Evolutionary conservation across 352 stramenopile genomes (phyloP), one percentile per base, ranked within the genome.

Genomic region (Phytophthora idaei): DNA sequence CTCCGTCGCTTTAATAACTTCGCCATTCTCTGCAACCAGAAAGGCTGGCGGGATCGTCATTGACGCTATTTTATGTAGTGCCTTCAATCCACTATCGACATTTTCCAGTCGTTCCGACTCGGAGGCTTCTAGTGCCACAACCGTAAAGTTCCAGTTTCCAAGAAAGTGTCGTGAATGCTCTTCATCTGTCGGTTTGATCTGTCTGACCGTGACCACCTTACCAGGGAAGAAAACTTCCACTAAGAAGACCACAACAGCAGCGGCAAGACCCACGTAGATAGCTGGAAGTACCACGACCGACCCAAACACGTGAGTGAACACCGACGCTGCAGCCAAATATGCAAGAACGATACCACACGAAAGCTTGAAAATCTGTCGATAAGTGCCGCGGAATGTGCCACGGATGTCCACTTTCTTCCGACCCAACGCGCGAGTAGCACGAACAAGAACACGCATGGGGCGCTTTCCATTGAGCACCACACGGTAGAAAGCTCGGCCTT

Each of bases 11-110:
- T 93, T 93, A 10, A 56, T 64, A 15, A 73, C 39, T 58, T 93
- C 81, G 11, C 81, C 83, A n/a, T 87, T 85, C 46, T 94, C 86
- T 1, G 86, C 84, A 1, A 90, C 57, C 7, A 94, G 39, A 37
- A 91, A 94, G 14, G 69, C 70, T 56, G 81, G 73, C 0, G 87
- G 87, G 0, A 92, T 50, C 51, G 73, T 66, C 32, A 74, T 52
- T 10, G 71, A 61, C 39, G 49, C 41, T 34, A 52, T 39, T 8
- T 67, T 66, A 6, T 64, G 59, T 32, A 60, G 25, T 27, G 44
- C 11, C 48, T 63, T 67, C 21, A 61, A 25, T 7, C 41, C 27
- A 49, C 48, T 65, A 21, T 21, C 64, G 32, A 36, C 41, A 29
- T 57, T 55, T 69, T 75, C 58, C 36, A 73, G 34, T 7, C 68